phyloP scores from a whole-genome alignment of 441 rosid species.

The Erodium trifolium region DNA sequence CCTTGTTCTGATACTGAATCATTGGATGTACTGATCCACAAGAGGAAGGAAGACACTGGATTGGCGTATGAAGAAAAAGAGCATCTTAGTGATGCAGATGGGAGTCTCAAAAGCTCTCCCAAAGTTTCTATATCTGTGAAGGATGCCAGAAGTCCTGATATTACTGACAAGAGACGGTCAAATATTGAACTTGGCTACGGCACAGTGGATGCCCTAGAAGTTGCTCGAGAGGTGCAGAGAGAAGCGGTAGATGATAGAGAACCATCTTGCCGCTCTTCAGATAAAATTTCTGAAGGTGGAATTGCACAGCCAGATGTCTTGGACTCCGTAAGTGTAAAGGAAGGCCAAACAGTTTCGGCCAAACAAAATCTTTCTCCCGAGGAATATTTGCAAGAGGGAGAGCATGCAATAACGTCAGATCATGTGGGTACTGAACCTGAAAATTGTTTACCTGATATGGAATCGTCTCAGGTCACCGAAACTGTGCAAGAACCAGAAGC shows the following conservation, averaged over 20 bases:
- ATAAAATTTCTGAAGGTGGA: constrained; percentile 41
- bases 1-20: background rate
- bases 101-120: constrained; percentile 33
- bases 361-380: constrained; percentile 41
- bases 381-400: constrained; percentile 28
- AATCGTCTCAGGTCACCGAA: constrained; percentile 49
- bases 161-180: constrained; percentile 36
- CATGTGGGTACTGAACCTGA: constrained; percentile 30
- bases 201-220: constrained; percentile 78
- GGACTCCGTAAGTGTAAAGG: constrained; percentile 36
- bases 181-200: constrained; percentile 61
- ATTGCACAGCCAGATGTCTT: constrained; percentile 39
- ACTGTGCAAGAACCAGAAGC: constrained; percentile 49
- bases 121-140: constrained; percentile 32
- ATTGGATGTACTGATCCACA: background rate
- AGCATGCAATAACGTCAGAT: constrained; percentile 28
- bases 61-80: constrained; percentile 34
- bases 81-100: constrained; percentile 29
- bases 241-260: constrained; percentile 61
- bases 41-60: constrained; percentile 28
- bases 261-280: constrained; percentile 54
- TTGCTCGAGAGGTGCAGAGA: constrained; percentile 39
- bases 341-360: constrained; percentile 20
- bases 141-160: constrained; percentile 33
- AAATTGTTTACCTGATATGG: constrained; percentile 40